Evolutionary conservation across 1,284 basidiomycete genomes (phyloP), one percentile per base, ranked within the genome.

Genomic region (Moesziomyces antarcticus): DNA sequence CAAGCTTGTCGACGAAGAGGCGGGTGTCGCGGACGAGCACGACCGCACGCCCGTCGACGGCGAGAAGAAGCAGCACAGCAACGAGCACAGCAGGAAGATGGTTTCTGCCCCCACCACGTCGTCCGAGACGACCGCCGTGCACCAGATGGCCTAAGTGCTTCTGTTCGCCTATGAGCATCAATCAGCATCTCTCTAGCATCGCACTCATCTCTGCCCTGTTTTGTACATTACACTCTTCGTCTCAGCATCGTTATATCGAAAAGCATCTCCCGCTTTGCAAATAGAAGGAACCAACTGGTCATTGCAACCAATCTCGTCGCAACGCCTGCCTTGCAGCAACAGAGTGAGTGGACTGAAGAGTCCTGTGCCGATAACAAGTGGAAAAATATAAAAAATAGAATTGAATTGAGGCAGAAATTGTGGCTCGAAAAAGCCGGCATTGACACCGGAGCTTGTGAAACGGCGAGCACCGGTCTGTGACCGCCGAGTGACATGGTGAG

Each of bases 1-100:
- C 8, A 66, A 54, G 45, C 22, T 71, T 16, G 14, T 74, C 37
- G 72, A 74, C 41, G 72, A 74, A 40, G 72, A 74, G 54, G 44
- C 51, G 50, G 52, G 53, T n/a, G 47, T 51, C 6, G 48, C 21
- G 6, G 52, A 53, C 13, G 52, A 40, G 16, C 51, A 51, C 37
- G 30, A 46, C 25, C 24, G 35, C 50, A 33, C 42, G 18, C 22
- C 44, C 25, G 27, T 47, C 14, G 45, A 51, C 37, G 42, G 60
- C 6, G 58, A 55, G 44, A 43, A 58, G 44, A 22, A 43, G 13
- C 27, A 16, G 16, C 37, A 40, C 11, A 18, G 16, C 42, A 50
- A 59, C 3, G 20, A 24, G 18, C 60, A 63, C 56, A 69, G 66
- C 51, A 69, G 63, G 35, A 69, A 56, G 47, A 69, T 69, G 66